phyloP scores from a whole-genome alignment of 495 filamentous ascomycete genomes.

The Cercophora scortea region DNA sequence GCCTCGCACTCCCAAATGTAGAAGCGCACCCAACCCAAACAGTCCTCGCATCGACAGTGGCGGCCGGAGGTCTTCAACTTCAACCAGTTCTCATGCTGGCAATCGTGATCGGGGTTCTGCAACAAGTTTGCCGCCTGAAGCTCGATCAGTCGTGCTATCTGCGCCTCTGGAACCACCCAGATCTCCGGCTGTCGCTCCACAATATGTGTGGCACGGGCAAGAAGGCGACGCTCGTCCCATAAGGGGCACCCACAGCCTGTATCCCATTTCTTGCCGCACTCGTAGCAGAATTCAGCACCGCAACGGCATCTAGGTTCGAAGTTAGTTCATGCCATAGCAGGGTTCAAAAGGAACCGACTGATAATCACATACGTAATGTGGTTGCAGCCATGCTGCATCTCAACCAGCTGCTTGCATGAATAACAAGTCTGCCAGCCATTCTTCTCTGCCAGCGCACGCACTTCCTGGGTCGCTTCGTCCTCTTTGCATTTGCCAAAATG shows the following conservation, averaged over 20 bases:
- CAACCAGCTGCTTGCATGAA: background rate
- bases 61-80: too few relatives aligned
- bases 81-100: too few relatives aligned
- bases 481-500: background rate
- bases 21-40: too few relatives aligned
- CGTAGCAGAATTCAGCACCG: background rate
- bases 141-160: too few relatives aligned
- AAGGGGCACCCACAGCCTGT: constrained; percentile 3
- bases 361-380: background rate
- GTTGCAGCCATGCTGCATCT: background rate
- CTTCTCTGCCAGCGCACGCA: background rate
- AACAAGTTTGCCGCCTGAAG: too few relatives aligned
- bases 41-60: too few relatives aligned
- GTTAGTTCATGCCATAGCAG: background rate
- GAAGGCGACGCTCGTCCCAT: too few relatives aligned
- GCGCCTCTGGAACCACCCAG: too few relatives aligned
- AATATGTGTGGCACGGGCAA: too few relatives aligned
- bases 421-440: background rate
- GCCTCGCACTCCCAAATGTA: too few relatives aligned
- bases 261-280: background rate
- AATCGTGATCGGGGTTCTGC: too few relatives aligned
- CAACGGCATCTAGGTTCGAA: background rate
- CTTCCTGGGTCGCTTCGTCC: background rate
- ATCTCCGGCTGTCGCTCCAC: too few relatives aligned
- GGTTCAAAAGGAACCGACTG: background rate